Evolutionary conservation across 805 yeast genomes (phyloP).

Genomic region (Candida dendrica): DNA sequence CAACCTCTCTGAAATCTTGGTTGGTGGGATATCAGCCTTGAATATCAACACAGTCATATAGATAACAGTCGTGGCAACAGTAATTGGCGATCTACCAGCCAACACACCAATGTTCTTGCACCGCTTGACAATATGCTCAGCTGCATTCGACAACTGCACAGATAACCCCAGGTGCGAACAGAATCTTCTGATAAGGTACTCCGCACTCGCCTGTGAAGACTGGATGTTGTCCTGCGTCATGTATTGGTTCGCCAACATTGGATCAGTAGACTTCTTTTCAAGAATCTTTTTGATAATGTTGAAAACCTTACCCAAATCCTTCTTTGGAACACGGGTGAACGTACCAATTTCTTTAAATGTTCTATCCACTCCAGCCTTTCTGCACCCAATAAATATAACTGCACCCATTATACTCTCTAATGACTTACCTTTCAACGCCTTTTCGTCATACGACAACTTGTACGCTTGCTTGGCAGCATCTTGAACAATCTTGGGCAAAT

Average conservation of each 20-base stretch:
- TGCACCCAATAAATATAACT: slow-evolving; percentile 87
- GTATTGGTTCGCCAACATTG: slow-evolving; percentile 13
- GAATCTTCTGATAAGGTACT: slow-evolving; percentile 90
- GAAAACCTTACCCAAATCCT: slow-evolving; percentile 89
- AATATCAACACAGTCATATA: slow-evolving; percentile 91
- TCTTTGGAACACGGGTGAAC: slow-evolving; percentile 84
- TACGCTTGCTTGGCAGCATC: slow-evolving; percentile 97
- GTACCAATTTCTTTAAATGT: slow-evolving; percentile 96
- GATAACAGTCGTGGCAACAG: slow-evolving; percentile 95
- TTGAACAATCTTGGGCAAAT: slow-evolving; percentile 88
- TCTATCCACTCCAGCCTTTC: slow-evolving; percentile 90
- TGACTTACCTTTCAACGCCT: slow-evolving; percentile 79
- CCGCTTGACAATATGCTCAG: slow-evolving; percentile 84
- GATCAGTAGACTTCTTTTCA: slow-evolving; percentile 30
- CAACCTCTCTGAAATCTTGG: slow-evolving; percentile 81
- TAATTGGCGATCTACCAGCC: slow-evolving; percentile 95
- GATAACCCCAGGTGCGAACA: slow-evolving; percentile 90
- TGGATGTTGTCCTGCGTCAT: slow-evolving; percentile 35
- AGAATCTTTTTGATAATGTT: slow-evolving; percentile 72
- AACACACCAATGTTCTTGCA: slow-evolving; percentile 88
- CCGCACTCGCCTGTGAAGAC: slow-evolving; percentile 85
- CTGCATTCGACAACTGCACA: slow-evolving; percentile 81
- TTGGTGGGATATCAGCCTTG: slow-evolving; percentile 66
- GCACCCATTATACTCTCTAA: slow-evolving; percentile 96
- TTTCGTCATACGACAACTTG: slow-evolving; percentile 83